Base-by-base conservation (phyloP, 176 grass and related monocot genomes). In the Saccharum spontaneum region DNA sequence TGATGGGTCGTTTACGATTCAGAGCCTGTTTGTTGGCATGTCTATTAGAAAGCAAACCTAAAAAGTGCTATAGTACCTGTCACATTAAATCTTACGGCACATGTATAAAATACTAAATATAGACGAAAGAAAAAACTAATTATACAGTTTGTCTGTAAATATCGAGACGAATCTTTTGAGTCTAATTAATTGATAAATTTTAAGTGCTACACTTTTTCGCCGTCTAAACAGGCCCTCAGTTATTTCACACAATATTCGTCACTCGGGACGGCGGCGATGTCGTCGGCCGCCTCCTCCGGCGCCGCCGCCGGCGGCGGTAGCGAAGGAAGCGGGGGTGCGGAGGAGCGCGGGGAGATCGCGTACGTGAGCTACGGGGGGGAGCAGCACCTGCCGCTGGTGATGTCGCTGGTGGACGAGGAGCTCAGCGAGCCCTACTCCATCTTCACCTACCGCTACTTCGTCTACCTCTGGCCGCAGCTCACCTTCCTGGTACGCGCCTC, bases 351-450 rank as follows among this genome's bases (percentile, higher is more conserved):
- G 23, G 89, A 87, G 69, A 93, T 98, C 78, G 28, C 87, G 34
- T 98, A 94, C 36, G 89, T 93, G 68, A 94, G 89, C 84, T 98
- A 98, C 54, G 96, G 91, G n/a, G 96, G 96, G 39, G 96, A 98
- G 91, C 87, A 95, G 69, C 96, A 98, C 77, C 93, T 98, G 38
- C 93, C 91, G 8, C 87, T 95, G 78, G 89, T 98, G 76, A 98
- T 95, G 96, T 89, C 87, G 24, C 87, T 98, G 71, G 96, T 98
- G 52, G 96, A 98, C 79, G 93, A 87, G 44, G 96, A 98, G 87
- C 91, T 98, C n/a, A 98, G 96, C 91, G 93, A 98, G 82, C 93
- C 93, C 78, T 98, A 98, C 79, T 98, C 96, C 69, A 98, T 98
- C 93, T 98, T 98, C 83, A 98, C 96, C 73, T 95, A 95, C 90